phyloP scores from a whole-genome alignment of 208 protist genomes.

The Trypanosoma platydactyli region DNA sequence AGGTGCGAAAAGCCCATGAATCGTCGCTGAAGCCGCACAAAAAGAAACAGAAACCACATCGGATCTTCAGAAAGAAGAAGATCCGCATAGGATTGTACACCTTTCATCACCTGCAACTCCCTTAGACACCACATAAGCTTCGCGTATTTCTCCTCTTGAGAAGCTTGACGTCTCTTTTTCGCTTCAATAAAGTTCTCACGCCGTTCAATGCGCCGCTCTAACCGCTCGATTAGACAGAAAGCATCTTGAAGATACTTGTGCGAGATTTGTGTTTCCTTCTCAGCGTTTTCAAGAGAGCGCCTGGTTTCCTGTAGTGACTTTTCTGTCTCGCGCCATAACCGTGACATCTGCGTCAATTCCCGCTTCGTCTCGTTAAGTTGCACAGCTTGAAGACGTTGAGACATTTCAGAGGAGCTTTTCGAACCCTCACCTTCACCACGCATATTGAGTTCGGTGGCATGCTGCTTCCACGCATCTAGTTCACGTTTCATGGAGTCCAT shows the following conservation, averaged over 20 bases:
- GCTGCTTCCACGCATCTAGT: conserved; percentile 73
- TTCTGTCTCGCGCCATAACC: conserved; percentile 89
- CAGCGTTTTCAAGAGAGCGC: conserved; percentile 73
- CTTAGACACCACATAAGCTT: conserved; percentile 86
- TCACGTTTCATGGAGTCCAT: conserved; percentile 60
- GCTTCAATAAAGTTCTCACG: conserved; percentile 64
- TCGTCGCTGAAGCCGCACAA: conserved; percentile 62
- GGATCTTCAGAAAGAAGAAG: conserved; percentile 56
- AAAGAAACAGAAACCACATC: conserved; percentile 73
- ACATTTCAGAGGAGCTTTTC: conserved; percentile 9
- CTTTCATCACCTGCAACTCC: conserved; percentile 67
- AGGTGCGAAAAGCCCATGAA: conserved; percentile 37
- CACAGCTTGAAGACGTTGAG: conserved; percentile 28
- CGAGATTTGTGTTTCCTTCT: conserved; percentile 69
- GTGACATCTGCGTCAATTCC: conserved; percentile 57
- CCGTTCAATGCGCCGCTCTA: conserved; percentile 79
- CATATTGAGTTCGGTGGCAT: conserved; percentile 29
- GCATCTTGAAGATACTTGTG: conserved; percentile 81
- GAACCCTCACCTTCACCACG: not conserved
- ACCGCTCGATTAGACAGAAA: conserved; percentile 80
- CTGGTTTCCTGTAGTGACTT: conserved; percentile 73
- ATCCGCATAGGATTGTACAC: conserved; percentile 76
- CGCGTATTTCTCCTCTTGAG: conserved; percentile 86
- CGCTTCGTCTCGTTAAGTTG: conserved; percentile 54
- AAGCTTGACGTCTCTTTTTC: conserved; percentile 42